Evolutionary conservation across 257 asterid genomes (phyloP), one percentile per base, ranked within the genome.

Genomic region (Nicotiana benthamiana): DNA sequence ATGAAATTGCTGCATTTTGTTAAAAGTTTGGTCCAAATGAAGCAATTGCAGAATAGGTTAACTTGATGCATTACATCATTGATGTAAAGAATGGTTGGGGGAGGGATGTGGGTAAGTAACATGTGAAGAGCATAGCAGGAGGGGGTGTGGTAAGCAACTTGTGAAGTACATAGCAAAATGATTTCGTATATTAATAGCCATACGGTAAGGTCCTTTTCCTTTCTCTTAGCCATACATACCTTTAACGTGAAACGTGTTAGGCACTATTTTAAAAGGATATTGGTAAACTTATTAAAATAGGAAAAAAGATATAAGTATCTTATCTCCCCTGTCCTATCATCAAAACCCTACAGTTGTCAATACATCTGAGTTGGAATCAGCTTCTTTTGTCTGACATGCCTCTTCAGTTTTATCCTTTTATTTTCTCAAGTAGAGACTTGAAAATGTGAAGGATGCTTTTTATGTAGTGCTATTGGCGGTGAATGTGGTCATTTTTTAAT

Each of bases 1-100:
- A 56, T 83, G 43, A 80, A 85, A 80, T 80, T 82, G 80, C 88
- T 85, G 84, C 84, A 80, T 40, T 17, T 75, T 22, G 54, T 20
- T 24, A 0, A 62, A 70, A 20, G 57, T 46, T 24, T 72, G 57
- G 36, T 46, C 77, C 77, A 40, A 68, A 12, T n/a, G 77, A 43
- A 70, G 24, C 8, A 43, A 72, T 72, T 72, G 60, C 36, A 72
- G 36, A 13, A 22, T 72, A 20, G 32, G 4, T 46, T 46, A 46
- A 46, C 13, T 72, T 43, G 77, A 46, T 43, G 15, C 26, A 22
- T 70, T 72, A 13, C 59, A 46, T 22, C 77, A 24, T 46, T 72
- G 59, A 46, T 72, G 60, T 22, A 22, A 40, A 22, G 36, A 24
- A 3, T 46, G 22, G 59, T 27, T 43, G 16, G 60, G 60, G 60